These are phyloP conservation scores for Actinidia chinensis DNA, from an alignment of 179 eudicot genomes.

Conservation along the genomic window DNA sequence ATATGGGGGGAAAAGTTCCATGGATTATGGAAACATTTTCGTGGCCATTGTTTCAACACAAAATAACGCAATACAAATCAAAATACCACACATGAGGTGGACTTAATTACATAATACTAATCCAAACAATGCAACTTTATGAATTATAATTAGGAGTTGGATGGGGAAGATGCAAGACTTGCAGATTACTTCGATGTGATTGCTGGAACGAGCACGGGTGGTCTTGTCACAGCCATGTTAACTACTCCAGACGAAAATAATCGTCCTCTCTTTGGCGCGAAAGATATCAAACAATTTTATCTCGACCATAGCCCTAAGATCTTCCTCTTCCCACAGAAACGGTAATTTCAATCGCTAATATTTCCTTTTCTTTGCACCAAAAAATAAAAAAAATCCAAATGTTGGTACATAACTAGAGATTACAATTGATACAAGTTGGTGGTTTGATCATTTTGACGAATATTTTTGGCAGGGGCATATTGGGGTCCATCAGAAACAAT, in stretches of 20 bases:
- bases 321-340: constrained; percentile 20
- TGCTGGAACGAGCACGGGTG: constrained; percentile 25
- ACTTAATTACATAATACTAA: background rate
- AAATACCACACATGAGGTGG: too few species aligned
- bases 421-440: too few species aligned
- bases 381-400: background rate
- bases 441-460: background rate
- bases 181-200: constrained; percentile 24
- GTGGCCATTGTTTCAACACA: too few species aligned
- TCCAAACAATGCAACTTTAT: background rate
- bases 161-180: constrained; percentile 24
- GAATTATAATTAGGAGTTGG: constrained; percentile 5
- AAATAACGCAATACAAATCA: too few species aligned
- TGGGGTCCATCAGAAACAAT: background rate
- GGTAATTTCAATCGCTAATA: background rate
- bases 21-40: too few species aligned
- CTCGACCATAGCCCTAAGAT: constrained; percentile 18
- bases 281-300: constrained; percentile 24
- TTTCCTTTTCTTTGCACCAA: background rate
- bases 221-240: constrained; percentile 23
- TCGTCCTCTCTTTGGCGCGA: constrained; percentile 21
- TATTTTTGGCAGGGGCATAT: constrained; percentile 15
- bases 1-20: too few species aligned
- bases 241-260: constrained; percentile 20
- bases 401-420: too few species aligned